Conservation (phyloP, 257 asterid genomes). For the Ehretia macrophylla region DNA sequence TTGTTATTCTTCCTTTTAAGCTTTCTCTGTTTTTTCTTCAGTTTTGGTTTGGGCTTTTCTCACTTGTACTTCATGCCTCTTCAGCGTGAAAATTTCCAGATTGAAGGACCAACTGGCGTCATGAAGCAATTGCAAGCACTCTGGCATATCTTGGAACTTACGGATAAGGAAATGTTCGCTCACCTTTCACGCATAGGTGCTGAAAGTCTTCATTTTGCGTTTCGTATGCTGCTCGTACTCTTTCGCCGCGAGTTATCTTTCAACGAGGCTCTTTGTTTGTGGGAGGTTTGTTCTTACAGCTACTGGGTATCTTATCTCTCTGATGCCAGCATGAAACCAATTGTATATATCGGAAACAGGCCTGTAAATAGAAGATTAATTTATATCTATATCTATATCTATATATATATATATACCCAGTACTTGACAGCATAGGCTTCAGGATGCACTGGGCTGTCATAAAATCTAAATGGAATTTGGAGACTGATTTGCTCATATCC, state of each 20-base stretch:
- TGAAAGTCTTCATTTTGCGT: slow-evolving; percentile 98
- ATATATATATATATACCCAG: too few species aligned
- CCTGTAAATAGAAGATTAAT: too few species aligned
- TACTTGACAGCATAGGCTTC: too few species aligned
- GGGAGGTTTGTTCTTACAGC: slow-evolving; percentile 84
- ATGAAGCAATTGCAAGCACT: slow-evolving; percentile 95
- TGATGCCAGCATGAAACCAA: background rate
- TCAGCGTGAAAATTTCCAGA: slow-evolving; percentile 90
- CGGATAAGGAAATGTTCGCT: slow-evolving; percentile 82
- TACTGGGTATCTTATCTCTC: slow-evolving; percentile 7
- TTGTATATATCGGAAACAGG: too few species aligned
- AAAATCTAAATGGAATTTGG: too few species aligned
- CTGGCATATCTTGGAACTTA: slow-evolving; percentile 87
- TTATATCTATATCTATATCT: too few species aligned
- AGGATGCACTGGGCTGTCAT: too few species aligned
- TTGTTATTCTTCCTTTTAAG: background rate
- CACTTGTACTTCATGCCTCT: slow-evolving; percentile 14
- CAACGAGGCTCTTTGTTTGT: slow-evolving; percentile 88
- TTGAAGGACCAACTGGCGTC: slow-evolving; percentile 98
- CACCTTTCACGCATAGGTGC: slow-evolving; percentile 87
- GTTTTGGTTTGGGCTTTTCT: slow-evolving; percentile 13
- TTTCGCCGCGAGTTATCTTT: slow-evolving; percentile 95
- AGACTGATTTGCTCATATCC: too few species aligned
- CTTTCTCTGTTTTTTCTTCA: slow-evolving; percentile 10
- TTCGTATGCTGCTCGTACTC: slow-evolving; percentile 96